Conservation (phyloP, 306 rosid genomes). For the barrel medic (Medicago truncatula) region MtrunA17r5.0-ANR NC_053045.1:12477501-12478000, state of each 20-base stretch:
- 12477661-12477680: not conserved
- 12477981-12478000: not conserved
- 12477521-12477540: not conserved
- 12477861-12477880: slow-evolving; percentile 2
- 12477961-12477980: slow-evolving; percentile 20
- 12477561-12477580: not conserved
- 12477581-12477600: not conserved
- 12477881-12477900: not conserved
- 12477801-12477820: not conserved
- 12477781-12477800: slow-evolving; percentile 12
- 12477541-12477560: not conserved
- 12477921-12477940: slow-evolving; percentile 9
- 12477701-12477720: not conserved
- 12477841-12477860: slow-evolving; percentile 2
- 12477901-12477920: slow-evolving; percentile 8
- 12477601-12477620: not conserved
- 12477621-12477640: not conserved
- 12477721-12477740: not conserved
- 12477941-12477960: not conserved
- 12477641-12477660: not conserved
- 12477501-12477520: not conserved
- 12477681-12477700: not conserved
- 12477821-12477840: slow-evolving; percentile 8
- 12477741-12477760: slow-evolving; percentile 10
- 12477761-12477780: not conserved